Base-by-base conservation (phyloP, 257 asterid species). In the Lantana camara region DNA sequence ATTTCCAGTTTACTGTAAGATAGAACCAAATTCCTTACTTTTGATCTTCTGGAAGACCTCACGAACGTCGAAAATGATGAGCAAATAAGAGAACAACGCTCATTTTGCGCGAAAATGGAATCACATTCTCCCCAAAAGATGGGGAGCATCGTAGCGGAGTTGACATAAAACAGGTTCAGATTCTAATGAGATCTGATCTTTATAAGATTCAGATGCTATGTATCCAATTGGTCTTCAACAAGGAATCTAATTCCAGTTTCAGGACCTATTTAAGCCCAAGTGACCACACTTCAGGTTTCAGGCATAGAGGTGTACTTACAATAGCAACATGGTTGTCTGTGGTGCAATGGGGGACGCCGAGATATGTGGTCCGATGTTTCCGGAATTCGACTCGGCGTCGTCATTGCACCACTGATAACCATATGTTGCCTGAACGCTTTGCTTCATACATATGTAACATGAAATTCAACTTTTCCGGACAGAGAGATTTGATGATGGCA, bases 371-470 rank as follows among this genome's bases (percentile, higher is more conserved):
- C 30, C 1, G 41, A 27, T 27, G 32, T 5, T 50, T 4, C 16
- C 6, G n/a, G 8, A 17, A 11, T 29, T 2, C 16, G 51, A 35
- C 73, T 48, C 73, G 73, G 76, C 70, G 73, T 77, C 70, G 73
- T 64, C 79, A 77, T 77, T 77, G 82, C 78, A 77, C 82, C 79
- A 77, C 78, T 29, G 41, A 72, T 66, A 57, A 23, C 66, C 70
- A 70, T 75, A 53, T 61, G 75, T 68, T 74, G 75, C 61, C 32
- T 40, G 13, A n/a, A 6, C 19, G 8, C 2, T 20, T 16, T 32
- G 13, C 14, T 3, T 12, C 37, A 22, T 1, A 37, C 34, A n/a
- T 14, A 9, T 14, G n/a, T n/a, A n/a, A n/a, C n/a, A n/a, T n/a
- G n/a, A n/a, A n/a, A 27, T 27, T 27, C 5, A 27, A 2, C 4